Percentiles rank a stretch among this genome's conserved stretches.
phyloP scores from a whole-genome alignment of 179 eudicot genomes.

The Gypsophila paniculata region DNA sequence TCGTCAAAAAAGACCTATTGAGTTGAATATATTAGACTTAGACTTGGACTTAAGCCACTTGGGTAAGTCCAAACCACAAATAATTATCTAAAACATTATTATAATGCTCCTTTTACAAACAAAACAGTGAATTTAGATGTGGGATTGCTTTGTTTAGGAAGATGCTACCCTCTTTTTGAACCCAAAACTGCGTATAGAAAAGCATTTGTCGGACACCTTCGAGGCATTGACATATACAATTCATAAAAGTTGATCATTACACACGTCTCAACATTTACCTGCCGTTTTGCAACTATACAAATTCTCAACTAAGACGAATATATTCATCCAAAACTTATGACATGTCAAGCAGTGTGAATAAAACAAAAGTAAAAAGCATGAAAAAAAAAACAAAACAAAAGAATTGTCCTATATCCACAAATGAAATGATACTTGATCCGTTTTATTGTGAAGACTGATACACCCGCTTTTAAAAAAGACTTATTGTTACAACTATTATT shows the following conservation, averaged over 20 bases:
- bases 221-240: slow-evolving; percentile 1
- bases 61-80: not conserved
- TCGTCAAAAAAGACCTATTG: too few species aligned
- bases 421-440: too few species aligned
- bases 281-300: slow-evolving; percentile 11
- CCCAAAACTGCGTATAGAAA: slow-evolving; percentile 5
- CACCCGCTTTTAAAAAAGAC: too few species aligned
- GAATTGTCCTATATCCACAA: too few species aligned
- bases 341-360: too few species aligned
- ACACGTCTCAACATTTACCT: slow-evolving; percentile 12
- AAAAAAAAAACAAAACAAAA: too few species aligned
- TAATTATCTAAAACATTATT: not conserved
- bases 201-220: slow-evolving; percentile 16
- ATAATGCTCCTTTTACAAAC: not conserved
- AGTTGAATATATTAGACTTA: not conserved
- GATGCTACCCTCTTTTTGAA: not conserved
- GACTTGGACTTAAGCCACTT: not conserved
- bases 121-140: not conserved
- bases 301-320: too few species aligned
- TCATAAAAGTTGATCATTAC: slow-evolving; percentile 9
- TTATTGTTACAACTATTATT: too few species aligned
- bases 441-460: too few species aligned
- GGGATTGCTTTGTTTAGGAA: not conserved
- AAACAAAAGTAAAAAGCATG: too few species aligned
- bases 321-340: too few species aligned